Evolutionary conservation across 495 filamentous ascomycete species (phyloP).

Genomic region (Daldinia caldariorum): DNA sequence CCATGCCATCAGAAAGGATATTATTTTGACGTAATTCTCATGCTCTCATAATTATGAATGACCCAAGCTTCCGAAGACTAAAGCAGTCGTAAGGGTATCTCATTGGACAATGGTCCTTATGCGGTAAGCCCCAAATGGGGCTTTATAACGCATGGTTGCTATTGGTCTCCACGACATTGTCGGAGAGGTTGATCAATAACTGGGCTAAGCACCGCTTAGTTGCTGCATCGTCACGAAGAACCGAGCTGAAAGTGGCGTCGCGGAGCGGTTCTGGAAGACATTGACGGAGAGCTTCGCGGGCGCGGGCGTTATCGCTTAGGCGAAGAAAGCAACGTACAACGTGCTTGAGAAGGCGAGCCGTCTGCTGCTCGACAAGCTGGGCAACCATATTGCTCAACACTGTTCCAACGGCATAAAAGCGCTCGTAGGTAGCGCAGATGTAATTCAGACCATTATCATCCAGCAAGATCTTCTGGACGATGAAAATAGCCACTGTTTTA

Average conservation of each 20-base stretch:
- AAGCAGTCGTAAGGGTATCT: neutral
- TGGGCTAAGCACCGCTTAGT: conserved; percentile 98
- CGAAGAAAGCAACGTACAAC: conserved; percentile 97
- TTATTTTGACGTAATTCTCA: conserved; percentile 1
- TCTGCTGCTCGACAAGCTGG: conserved; percentile 97
- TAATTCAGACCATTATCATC: conserved; percentile 98
- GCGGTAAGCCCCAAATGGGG: neutral
- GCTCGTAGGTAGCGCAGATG: conserved; percentile 98
- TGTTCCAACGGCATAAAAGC: conserved; percentile 98
- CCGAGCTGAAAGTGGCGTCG: conserved; percentile 95
- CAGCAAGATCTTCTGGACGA: conserved; percentile 98
- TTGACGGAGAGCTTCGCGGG: conserved; percentile 93
- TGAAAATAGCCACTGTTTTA: conserved; percentile 99
- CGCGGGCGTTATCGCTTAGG: conserved; percentile 95
- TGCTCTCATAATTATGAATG: conserved; percentile 1
- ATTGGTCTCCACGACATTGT: conserved; percentile 78
- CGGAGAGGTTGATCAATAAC: conserved; percentile 94
- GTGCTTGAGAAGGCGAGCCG: conserved; percentile 94
- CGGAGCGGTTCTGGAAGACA: conserved; percentile 96
- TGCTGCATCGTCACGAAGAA: conserved; percentile 95
- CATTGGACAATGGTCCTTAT: neutral
- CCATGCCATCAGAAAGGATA: neutral
- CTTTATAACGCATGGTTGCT: conserved; percentile 45
- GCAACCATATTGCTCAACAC: conserved; percentile 99
- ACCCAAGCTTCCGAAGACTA: neutral